Evolutionary conservation across 768 basidiomycete species (phyloP).

Genomic region (Leccinum subgranulosum): DNA sequence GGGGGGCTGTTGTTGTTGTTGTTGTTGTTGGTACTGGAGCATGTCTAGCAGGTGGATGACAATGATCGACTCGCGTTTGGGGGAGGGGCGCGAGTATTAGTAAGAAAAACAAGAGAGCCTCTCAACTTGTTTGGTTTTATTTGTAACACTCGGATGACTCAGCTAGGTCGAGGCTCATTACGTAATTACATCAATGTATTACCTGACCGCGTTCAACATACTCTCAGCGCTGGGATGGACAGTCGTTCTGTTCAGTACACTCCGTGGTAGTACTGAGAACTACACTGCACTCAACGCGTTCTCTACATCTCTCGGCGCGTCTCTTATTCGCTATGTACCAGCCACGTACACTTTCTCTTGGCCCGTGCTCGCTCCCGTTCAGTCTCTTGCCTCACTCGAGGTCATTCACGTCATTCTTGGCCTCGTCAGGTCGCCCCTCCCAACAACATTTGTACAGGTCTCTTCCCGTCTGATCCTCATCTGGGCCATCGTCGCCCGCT

Average conservation of each 20-base stretch:
- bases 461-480: slow-evolving; percentile 77
- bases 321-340: slow-evolving; percentile 35
- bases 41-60: slow-evolving; percentile 23
- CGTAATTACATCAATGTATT: slow-evolving; percentile 40
- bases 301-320: slow-evolving; percentile 33
- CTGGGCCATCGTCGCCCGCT: slow-evolving; percentile 64
- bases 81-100: slow-evolving; percentile 36
- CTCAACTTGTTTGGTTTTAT: slow-evolving; percentile 20
- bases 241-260: slow-evolving; percentile 57
- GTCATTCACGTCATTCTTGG: slow-evolving; percentile 77
- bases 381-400: slow-evolving; percentile 82
- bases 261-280: slow-evolving; percentile 31
- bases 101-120: slow-evolving; percentile 30
- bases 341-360: slow-evolving; percentile 53
- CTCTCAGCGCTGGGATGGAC: slow-evolving; percentile 74
- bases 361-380: slow-evolving; percentile 66
- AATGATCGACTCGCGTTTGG: slow-evolving; percentile 30
- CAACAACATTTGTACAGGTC: slow-evolving; percentile 78
- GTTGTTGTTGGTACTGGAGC: slow-evolving; percentile 28
- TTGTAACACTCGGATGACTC: slow-evolving; percentile 12
- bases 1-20: slow-evolving; percentile 14
- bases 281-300: slow-evolving; percentile 38
- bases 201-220: slow-evolving; percentile 71
- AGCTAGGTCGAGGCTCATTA: slow-evolving; percentile 5
- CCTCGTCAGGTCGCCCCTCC: slow-evolving; percentile 73